Evolutionary conservation across 441 rosid species (phyloP), one percentile per base, ranked within the genome.

Genomic region (Erodium chrysanthum): DNA sequence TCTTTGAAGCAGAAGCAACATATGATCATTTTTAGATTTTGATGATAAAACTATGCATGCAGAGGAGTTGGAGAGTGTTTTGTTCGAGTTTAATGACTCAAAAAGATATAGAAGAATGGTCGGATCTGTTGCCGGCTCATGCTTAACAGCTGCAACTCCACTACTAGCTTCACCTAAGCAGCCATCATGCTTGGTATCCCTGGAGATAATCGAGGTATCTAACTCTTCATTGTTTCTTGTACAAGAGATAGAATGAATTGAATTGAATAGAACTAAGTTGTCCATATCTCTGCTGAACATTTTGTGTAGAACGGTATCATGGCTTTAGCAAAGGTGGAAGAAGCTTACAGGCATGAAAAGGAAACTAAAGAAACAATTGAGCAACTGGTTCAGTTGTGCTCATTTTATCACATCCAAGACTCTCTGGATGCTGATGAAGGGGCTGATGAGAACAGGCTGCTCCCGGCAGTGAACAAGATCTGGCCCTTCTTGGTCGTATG

Each of bases 401-500:
- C 95, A 23, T 66, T 88, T 50, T 83, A 79, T 83, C 85, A 86
- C 74, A 87, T 89, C 80, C 85, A 86, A 73, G 97, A 91, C 75
- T 72, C 68, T 70, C 9, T 91, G 74, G 85, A 80, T 70, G 84
- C 76, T 61, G 85, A 85, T 1, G 89, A 81, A 73, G 91, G 85
- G 70, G 73, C 81, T 31, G 86, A 81, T 6, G 98, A 88, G 80
- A 93, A 93, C 82, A 82, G 96, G 75, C 79, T 89, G 76, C 93
- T 91, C 75, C 98, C 97, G 25, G 90, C 98, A 58, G 78, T 87
- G 85, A 91, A 93, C 79, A 89, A 87, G 79, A 73, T 91, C 71
- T 91, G 98, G 98, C 97, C 96, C 0, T 82, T 88, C 76, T 81
- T 91, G 79, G 77, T 94, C 73, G 81, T 85, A 70, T 88, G 90